Conservation (phyloP, 2,329 filamentous ascomycete genomes). For the Ophiosphaerella korrae region DNA sequence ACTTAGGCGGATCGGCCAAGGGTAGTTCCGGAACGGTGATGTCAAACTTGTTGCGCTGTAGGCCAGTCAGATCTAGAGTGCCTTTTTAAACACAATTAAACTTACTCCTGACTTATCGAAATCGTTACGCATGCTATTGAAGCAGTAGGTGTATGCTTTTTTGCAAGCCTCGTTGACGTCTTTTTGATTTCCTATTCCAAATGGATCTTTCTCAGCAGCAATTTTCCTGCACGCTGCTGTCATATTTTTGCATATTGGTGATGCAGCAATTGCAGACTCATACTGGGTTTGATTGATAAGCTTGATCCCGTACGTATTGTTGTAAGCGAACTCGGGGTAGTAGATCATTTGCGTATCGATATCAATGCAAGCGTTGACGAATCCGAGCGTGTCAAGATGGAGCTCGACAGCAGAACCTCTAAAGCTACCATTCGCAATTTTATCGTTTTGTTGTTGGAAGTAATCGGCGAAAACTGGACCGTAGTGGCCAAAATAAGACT, state of each 20-base stretch:
- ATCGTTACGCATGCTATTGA: slow-evolving; percentile 47
- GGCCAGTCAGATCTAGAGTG: too few species aligned
- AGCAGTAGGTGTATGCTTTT: slow-evolving; percentile 50
- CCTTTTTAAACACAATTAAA: too few species aligned
- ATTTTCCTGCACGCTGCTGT: slow-evolving; percentile 55
- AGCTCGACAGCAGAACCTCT: slow-evolving; percentile 35
- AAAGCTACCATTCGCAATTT: slow-evolving; percentile 48
- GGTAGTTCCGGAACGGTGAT: slow-evolving; percentile 49
- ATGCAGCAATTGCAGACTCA: slow-evolving; percentile 45
- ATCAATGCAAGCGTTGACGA: slow-evolving; percentile 61
- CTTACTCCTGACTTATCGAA: slow-evolving; percentile 37
- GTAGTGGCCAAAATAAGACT: slow-evolving; percentile 44
- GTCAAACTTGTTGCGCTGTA: slow-evolving; percentile 58
- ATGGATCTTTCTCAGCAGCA: slow-evolving; percentile 53
- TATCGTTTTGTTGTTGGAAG: slow-evolving; percentile 59
- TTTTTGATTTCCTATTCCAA: slow-evolving; percentile 42
- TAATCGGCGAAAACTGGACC: slow-evolving; percentile 60
- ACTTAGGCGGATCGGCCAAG: slow-evolving; percentile 27
- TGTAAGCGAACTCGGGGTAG: slow-evolving; percentile 56
- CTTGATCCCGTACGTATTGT: slow-evolving; percentile 61
- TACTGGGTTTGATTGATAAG: slow-evolving; percentile 54
- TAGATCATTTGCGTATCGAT: slow-evolving; percentile 49
- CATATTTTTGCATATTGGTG: slow-evolving; percentile 57
- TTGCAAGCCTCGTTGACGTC: slow-evolving; percentile 47
- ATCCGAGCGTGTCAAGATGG: slow-evolving; percentile 55